A percentile compares a stretch with the other conserved stretches of the same genome.
These are phyloP conservation scores for Fraxinus excelsior DNA, from an alignment of 257 asterid genomes.

Conservation along the genomic window DNA sequence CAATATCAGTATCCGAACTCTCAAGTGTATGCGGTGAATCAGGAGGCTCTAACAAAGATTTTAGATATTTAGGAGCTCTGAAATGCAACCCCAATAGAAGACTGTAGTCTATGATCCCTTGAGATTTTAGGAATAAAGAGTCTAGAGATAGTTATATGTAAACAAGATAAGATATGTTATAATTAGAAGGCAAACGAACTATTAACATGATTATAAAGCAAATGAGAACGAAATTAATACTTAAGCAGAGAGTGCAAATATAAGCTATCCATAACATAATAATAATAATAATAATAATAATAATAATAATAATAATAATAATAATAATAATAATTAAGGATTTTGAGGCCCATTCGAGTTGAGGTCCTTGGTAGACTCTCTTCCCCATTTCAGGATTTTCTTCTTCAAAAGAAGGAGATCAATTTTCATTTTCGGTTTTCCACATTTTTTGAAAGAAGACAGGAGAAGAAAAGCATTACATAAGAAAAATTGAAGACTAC, in stretches of 20 bases:
- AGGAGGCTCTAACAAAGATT: constrained; percentile 64
- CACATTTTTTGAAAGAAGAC: too few relatives aligned
- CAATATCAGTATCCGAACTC: constrained; percentile 32
- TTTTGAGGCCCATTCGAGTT: not conserved
- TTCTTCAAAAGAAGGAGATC: too few relatives aligned
- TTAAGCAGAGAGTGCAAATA: not conserved
- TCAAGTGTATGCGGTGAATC: constrained; percentile 48
- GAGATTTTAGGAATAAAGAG: constrained; percentile 78
- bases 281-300: not conserved
- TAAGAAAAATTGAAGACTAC: too few relatives aligned
- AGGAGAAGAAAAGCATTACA: too few relatives aligned
- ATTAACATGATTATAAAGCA: constrained; percentile 6
- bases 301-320: not conserved
- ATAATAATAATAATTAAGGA: not conserved
- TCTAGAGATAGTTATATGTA: constrained; percentile 79
- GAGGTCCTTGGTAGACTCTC: not conserved
- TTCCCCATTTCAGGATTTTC: not conserved
- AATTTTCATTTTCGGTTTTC: too few relatives aligned
- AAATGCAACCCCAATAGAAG: constrained; percentile 92
- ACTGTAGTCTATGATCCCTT: constrained; percentile 84
- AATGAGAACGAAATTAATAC: not conserved
- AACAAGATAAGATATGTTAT: constrained; percentile 9
- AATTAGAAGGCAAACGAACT: not conserved
- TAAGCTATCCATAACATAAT: not conserved
- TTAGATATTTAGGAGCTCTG: constrained; percentile 91